Evolutionary conservation across 1,284 basidiomycete genomes (phyloP).

Genomic region (Irpex sp.): DNA sequence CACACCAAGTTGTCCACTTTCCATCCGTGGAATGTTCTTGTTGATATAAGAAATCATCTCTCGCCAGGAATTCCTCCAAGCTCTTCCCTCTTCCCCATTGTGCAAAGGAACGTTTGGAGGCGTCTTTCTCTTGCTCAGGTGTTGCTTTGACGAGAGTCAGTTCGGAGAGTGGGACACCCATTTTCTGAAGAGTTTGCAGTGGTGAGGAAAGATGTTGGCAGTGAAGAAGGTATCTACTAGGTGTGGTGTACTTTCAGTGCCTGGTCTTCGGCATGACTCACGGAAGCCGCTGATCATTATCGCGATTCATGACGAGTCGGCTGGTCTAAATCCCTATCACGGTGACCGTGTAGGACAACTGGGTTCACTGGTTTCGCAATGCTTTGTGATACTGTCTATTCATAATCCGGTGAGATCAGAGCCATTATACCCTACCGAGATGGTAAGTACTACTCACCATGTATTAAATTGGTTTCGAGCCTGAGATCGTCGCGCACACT

Average conservation of each 20-base stretch:
- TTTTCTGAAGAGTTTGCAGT: background rate
- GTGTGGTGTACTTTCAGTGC: too few species aligned
- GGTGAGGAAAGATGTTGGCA: too few species aligned
- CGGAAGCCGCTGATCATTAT: background rate
- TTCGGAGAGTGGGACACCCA: background rate
- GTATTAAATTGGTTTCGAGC: too few species aligned
- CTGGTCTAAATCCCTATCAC: too few species aligned
- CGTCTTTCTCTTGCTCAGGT: slow-evolving; percentile 28
- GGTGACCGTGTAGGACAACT: too few species aligned
- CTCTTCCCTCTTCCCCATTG: slow-evolving; percentile 34
- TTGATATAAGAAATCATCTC: slow-evolving; percentile 30
- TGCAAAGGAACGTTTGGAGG: slow-evolving; percentile 29
- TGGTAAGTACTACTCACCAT: too few species aligned
- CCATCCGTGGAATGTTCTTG: slow-evolving; percentile 34
- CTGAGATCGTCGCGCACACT: too few species aligned
- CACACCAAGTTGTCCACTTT: slow-evolving; percentile 36
- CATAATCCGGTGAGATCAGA: too few species aligned
- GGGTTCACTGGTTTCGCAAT: too few species aligned
- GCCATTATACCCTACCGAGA: too few species aligned
- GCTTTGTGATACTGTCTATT: too few species aligned
- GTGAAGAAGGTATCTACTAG: too few species aligned
- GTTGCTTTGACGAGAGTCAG: slow-evolving; percentile 29
- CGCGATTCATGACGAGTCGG: background rate
- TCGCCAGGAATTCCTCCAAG: slow-evolving; percentile 32
- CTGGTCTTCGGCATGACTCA: background rate